These are phyloP conservation scores for Saccharomyces hybrid DNA, from an alignment of 1,139 yeast species.

Conservation along the genomic window DNA sequence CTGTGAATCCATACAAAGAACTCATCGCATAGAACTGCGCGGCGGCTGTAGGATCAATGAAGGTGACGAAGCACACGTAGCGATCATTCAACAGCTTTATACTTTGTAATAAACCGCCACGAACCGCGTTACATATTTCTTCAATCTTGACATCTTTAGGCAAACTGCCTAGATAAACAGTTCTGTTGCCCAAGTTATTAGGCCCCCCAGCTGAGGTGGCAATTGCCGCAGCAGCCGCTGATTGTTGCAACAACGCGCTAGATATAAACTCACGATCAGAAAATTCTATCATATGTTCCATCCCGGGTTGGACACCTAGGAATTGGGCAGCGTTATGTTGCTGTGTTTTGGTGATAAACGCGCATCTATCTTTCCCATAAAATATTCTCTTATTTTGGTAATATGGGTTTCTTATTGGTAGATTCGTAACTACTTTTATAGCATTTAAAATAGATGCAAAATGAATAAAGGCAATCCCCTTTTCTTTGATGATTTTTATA, in stretches of 20 bases:
- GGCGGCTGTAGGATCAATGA: conserved; percentile 85
- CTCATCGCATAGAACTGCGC: conserved; percentile 89
- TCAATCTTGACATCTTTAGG: conserved; percentile 81
- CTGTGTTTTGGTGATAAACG: conserved; percentile 80
- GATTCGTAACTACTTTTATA: conserved; percentile 68
- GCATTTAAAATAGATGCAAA: conserved; percentile 80
- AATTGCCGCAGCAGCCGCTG: conserved; percentile 71
- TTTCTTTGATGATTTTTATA: conserved; percentile 64
- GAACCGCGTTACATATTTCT: conserved; percentile 86
- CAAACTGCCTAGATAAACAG: conserved; percentile 81
- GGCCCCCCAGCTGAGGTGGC: conserved; percentile 77
- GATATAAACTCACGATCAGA: conserved; percentile 45
- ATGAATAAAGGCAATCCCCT: conserved; percentile 79
- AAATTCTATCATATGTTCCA: conserved; percentile 74
- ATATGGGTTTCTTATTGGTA: conserved; percentile 46
- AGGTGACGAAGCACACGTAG: conserved; percentile 89
- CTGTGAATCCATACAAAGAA: conserved; percentile 69
- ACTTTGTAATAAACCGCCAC: conserved; percentile 85
- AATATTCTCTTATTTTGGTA: conserved; percentile 61
- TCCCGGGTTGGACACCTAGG: conserved; percentile 70
- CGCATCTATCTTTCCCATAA: conserved; percentile 86
- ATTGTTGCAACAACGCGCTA: conserved; percentile 50
- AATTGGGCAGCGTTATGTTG: conserved; percentile 97
- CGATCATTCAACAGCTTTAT: conserved; percentile 69
- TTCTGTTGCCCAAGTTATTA: conserved; percentile 79